phyloP scores from a whole-genome alignment of 257 asterid species.

The Solanum neorickii region DNA sequence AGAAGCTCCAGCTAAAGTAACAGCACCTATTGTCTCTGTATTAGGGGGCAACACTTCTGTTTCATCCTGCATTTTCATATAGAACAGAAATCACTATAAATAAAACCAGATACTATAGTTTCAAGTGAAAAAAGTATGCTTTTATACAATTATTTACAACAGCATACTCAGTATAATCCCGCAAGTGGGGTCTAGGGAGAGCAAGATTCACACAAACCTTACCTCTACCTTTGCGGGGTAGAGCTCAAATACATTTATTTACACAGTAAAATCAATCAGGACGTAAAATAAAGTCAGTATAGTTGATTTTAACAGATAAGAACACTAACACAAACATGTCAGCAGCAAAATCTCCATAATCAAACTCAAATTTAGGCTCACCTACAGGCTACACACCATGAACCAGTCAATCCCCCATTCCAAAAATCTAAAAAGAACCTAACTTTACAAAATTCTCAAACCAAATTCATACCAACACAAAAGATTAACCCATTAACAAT shows the following conservation, averaged over 20 bases:
- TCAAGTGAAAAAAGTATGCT: not conserved
- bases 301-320: not conserved
- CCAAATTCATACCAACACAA: not conserved
- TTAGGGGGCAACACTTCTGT: slow-evolving; percentile 42
- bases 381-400: not conserved
- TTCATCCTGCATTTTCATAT: slow-evolving; percentile 30
- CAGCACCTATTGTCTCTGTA: slow-evolving; percentile 30
- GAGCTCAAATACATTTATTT: not conserved
- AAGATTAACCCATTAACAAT: not conserved
- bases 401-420: not conserved
- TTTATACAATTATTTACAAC: not conserved
- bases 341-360: not conserved
- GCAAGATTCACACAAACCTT: not conserved
- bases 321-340: not conserved
- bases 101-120: not conserved
- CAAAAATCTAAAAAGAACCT: not conserved
- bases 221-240: not conserved
- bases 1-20: slow-evolving; percentile 25
- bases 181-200: not conserved
- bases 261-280: not conserved
- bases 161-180: not conserved
- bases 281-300: not conserved
- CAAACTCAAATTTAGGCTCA: not conserved
- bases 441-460: not conserved
- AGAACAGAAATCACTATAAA: not conserved